Percentiles rank a stretch among this genome's conserved stretches.
These are phyloP conservation scores for Limnomonas spitsbergensis DNA, from an alignment of 139 green algal species.

Conservation along the genomic window DNA sequence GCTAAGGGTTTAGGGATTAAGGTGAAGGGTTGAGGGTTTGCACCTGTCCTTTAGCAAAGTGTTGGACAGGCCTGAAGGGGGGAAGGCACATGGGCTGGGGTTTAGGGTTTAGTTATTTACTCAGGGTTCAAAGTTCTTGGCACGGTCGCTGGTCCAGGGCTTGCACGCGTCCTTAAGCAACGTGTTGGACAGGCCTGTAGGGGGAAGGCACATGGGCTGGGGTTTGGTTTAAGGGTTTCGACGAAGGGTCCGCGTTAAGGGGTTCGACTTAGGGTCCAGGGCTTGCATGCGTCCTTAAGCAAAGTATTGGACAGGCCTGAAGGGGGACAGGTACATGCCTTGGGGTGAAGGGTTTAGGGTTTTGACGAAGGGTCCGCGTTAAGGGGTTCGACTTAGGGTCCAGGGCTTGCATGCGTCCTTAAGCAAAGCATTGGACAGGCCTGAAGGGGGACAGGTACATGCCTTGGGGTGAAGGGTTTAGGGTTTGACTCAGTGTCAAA, in stretches of 20 bases:
- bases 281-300: background rate
- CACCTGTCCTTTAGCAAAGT: background rate
- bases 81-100: constrained; percentile 34
- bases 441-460: too few relatives aligned
- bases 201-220: too few relatives aligned
- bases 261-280: background rate
- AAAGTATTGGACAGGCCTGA: background rate
- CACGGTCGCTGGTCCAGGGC: too few relatives aligned
- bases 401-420: too few relatives aligned
- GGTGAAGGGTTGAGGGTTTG: background rate
- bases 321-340: too few relatives aligned
- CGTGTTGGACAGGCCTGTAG: background rate
- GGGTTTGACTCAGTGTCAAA: too few relatives aligned
- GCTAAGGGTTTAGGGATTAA: constrained; percentile 27
- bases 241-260: too few relatives aligned
- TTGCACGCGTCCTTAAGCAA: background rate
- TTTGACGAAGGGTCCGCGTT: too few relatives aligned
- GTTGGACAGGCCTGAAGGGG: background rate
- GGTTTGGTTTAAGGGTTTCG: constrained; percentile 37
- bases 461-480: too few relatives aligned
- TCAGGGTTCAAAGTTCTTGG: background rate
- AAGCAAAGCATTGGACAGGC: too few relatives aligned
- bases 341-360: constrained; percentile 33
- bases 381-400: too few relatives aligned
- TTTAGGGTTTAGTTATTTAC: constrained; percentile 26